These are phyloP conservation scores for Ceratocystis smalleyi DNA, from an alignment of 2,329 filamentous ascomycete species.

Conservation along the genomic window DNA sequence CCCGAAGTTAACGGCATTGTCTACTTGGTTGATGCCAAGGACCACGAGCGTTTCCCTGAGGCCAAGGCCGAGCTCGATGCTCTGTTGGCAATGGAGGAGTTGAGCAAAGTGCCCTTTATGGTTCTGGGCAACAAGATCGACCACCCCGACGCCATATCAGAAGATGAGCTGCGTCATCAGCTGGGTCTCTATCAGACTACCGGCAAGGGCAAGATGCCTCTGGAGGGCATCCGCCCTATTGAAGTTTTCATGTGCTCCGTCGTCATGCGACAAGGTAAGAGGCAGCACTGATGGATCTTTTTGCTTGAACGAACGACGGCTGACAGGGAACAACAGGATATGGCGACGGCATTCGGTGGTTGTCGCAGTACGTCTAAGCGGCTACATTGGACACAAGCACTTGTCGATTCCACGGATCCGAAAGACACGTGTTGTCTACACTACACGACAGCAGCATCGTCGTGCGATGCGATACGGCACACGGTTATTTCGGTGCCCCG, in stretches of 20 bases:
- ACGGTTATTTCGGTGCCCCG: neutral
- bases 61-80: conserved; percentile 95
- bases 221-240: conserved; percentile 85
- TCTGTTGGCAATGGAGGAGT: conserved; percentile 90
- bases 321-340: conserved; percentile 41
- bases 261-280: conserved; percentile 82
- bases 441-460: neutral
- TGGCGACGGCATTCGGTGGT: conserved; percentile 79
- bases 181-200: conserved; percentile 92
- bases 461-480: neutral
- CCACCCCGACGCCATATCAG: conserved; percentile 84
- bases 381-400: neutral
- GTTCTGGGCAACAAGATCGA: conserved; percentile 99
- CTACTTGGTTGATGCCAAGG: conserved; percentile 95
- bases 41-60: conserved; percentile 85
- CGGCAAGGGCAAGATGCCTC: conserved; percentile 83
- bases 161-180: conserved; percentile 86
- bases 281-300: neutral
- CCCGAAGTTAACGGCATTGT: conserved; percentile 92
- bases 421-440: neutral
- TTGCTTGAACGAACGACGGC: neutral
- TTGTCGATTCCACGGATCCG: neutral
- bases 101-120: conserved; percentile 87
- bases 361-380: conserved; percentile 78
- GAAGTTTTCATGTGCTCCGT: conserved; percentile 99